Conservation (phyloP, 345 rosid genomes). For the Odontarrhena argentea region DNA sequence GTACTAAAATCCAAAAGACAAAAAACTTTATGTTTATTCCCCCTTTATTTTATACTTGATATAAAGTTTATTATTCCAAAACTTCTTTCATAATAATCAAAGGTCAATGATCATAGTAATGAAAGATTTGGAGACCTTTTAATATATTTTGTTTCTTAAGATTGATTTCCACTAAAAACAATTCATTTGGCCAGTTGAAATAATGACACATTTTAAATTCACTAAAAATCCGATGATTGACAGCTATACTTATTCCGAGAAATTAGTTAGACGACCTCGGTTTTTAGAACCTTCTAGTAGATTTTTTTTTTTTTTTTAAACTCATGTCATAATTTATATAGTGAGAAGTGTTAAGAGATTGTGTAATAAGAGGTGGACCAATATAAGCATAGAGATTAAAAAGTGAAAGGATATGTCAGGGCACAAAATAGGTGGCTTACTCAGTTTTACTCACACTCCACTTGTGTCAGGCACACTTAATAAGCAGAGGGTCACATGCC, state of each 20-base stretch:
- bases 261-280: no score
- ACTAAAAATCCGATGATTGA: no score
- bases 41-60: neutral
- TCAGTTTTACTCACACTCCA: slow-evolving; percentile 40
- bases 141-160: no score
- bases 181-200: no score
- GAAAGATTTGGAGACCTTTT: no score
- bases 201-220: no score
- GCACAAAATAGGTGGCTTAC: slow-evolving; percentile 39
- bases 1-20: slow-evolving; percentile 28
- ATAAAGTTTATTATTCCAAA: slow-evolving; percentile 18
- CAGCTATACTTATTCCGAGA: no score
- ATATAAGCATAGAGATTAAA: slow-evolving; percentile 14
- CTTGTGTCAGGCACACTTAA: slow-evolving; percentile 42
- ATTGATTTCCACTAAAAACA: no score
- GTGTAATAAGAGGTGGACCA: slow-evolving; percentile 38
- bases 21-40: neutral
- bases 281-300: no score
- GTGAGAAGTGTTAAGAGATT: slow-evolving; percentile 6
- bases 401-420: slow-evolving; percentile 36
- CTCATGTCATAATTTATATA: neutral
- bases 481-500: slow-evolving; percentile 39
- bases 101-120: no score
- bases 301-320: neutral
- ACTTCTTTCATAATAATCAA: neutral